Evolutionary conservation across 352 stramenopile genomes (phyloP), one percentile per base, ranked within the genome.

Genomic region (Pythium utonaiense): DNA sequence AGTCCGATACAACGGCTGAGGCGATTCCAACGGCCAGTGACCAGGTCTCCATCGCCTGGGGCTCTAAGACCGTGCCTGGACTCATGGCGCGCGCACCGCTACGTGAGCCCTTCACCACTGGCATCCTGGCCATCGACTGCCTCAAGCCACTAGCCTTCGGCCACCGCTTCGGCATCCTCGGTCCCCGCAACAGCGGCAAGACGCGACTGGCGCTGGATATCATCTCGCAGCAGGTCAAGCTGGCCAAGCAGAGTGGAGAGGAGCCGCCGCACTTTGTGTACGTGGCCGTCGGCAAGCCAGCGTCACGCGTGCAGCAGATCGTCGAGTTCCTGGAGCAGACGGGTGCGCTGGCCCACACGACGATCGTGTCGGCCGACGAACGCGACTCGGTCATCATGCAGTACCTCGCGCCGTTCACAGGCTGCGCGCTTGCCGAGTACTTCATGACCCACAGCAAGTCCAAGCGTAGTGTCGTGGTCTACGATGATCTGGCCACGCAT

Each of bases 361-460:
- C 83, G n/a, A 67, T 93, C 48, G 67, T 93, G 9, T 77, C 81
- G 3, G 72, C 81, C 0, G 77, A 75, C 47, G 77, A 90, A 48
- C 77, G 76, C 38, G 77, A 88, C 59, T 88, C 81, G 63, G 69
- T 78, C 28, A 83, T 91, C 54, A 62, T 85, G 74, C 83, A 93
- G 70, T 93, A 89, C 69, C 67, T 93, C 40, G 72, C 83, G 50
- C 83, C 83, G n/a, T 93, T 93, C 60, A 76, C 78, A 0, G 83
- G 83, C n/a, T 90, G 79, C 50, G 77, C 80, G 1, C 60, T 93
- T 30, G 81, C 80, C 25, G 83, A 93, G 62, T 86, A 75, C 56
- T 78, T 88, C 38, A 87, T 89, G 77, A 53, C 72, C 10, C 62
- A 83, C 27, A 68, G 79, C 51, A 71, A 50, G 50, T 80, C 74